Evolutionary conservation across 177 flowering plant genomes (phyloP).

Genomic region (Tripterygium wilfordii): DNA sequence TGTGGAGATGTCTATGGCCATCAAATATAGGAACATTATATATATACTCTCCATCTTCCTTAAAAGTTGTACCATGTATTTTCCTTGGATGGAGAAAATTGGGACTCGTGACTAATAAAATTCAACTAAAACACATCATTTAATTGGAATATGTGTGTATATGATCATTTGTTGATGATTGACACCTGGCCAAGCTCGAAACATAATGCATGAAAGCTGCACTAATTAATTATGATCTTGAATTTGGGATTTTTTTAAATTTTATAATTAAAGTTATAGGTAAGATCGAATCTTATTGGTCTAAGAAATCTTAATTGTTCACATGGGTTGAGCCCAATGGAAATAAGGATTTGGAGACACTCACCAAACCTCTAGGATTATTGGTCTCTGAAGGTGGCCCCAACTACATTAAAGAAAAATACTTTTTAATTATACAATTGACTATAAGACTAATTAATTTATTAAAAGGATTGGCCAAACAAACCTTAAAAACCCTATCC

Average conservation of each 20-base stretch:
- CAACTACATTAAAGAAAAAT: too few relatives aligned
- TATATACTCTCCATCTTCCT: too few relatives aligned
- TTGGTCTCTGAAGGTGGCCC: neutral
- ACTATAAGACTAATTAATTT: too few relatives aligned
- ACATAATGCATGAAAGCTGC: neutral
- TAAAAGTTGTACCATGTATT: too few relatives aligned
- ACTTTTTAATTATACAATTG: too few relatives aligned
- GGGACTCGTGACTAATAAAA: too few relatives aligned
- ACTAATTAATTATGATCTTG: neutral
- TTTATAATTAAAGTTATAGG: neutral
- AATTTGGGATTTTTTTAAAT: constrained; percentile 4
- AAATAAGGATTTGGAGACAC: constrained; percentile 5
- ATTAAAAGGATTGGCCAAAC: too few relatives aligned
- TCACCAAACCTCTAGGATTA: constrained; percentile 5
- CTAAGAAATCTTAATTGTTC: constrained; percentile 4
- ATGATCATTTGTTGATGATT: constrained; percentile 36
- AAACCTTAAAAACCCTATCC: too few relatives aligned
- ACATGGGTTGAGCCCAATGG: constrained; percentile 21
- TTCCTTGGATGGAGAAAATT: too few relatives aligned
- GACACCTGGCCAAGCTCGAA: constrained; percentile 27
- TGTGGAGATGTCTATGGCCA: too few relatives aligned
- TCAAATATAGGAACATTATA: too few relatives aligned
- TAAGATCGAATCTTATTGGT: constrained; percentile 22
- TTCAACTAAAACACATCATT: too few relatives aligned
- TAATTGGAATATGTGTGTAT: constrained; percentile 6